Conservation (phyloP, 345 rosid genomes). For the Moricandia arvensis region DNA sequence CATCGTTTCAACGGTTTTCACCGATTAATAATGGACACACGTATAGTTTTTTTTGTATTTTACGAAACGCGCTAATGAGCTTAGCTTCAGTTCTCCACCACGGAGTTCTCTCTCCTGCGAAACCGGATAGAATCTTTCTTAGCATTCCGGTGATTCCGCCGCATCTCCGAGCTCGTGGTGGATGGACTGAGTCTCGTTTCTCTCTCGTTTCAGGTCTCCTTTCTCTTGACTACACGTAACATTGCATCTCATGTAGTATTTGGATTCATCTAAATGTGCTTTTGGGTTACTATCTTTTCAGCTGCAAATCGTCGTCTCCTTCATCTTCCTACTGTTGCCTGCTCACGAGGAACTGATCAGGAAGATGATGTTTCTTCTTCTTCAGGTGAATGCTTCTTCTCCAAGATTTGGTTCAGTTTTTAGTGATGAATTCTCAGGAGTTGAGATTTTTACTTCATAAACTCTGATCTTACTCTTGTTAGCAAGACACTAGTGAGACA, state of each 20-base stretch:
- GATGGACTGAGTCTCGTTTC: constrained; percentile 40
- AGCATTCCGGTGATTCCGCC: constrained; percentile 39
- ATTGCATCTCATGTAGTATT: not conserved
- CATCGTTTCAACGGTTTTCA: not conserved
- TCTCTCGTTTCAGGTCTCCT: constrained; percentile 39
- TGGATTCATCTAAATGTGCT: constrained; percentile 10
- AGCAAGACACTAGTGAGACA: not conserved
- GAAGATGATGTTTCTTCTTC: constrained; percentile 56
- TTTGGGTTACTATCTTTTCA: constrained; percentile 33
- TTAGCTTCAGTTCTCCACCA: constrained; percentile 63
- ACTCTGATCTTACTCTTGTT: constrained; percentile 3
- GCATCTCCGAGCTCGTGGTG: constrained; percentile 37
- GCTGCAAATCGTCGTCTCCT: constrained; percentile 35
- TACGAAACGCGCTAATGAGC: constrained; percentile 44
- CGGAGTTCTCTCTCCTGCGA: constrained; percentile 47
- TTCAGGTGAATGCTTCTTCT: constrained; percentile 45
- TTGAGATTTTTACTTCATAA: too few relatives aligned
- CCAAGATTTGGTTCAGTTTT: not conserved
- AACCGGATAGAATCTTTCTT: constrained; percentile 39
- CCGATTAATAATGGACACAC: constrained; percentile 19
- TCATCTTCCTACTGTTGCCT: constrained; percentile 23
- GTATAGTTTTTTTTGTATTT: not conserved
- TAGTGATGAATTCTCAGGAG: not conserved
- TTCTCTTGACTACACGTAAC: not conserved
- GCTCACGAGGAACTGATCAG: constrained; percentile 52